Percentiles rank a stretch among this genome's conserved stretches.
Evolutionary conservation across 164 flowering plant species (phyloP).

Genomic region (Taxillus chinensis): DNA sequence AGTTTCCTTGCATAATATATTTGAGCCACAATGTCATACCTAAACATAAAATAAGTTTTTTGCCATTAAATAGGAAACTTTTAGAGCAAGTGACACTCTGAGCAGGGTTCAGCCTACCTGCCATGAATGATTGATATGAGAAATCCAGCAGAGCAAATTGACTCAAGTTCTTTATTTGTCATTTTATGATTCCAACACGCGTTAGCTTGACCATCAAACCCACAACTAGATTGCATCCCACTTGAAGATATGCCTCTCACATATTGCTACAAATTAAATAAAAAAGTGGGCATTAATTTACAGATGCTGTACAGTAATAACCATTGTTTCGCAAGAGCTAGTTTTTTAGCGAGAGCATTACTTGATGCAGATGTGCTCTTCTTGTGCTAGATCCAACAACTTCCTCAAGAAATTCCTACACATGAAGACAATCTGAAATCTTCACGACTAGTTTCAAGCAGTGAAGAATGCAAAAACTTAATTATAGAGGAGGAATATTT

Average conservation of each 20-base stretch:
- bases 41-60: slow-evolving; percentile 11
- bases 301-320: background rate
- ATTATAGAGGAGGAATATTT: no score
- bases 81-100: background rate
- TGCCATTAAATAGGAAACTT: background rate
- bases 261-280: slow-evolving; percentile 47
- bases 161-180: slow-evolving; percentile 54
- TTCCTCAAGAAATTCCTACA: slow-evolving; percentile 95
- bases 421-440: slow-evolving; percentile 7
- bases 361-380: slow-evolving; percentile 64
- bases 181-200: slow-evolving; percentile 94
- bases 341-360: slow-evolving; percentile 21
- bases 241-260: slow-evolving; percentile 70
- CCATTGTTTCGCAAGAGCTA: background rate
- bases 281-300: no score
- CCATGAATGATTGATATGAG: slow-evolving; percentile 92
- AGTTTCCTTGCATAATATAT: slow-evolving; percentile 64
- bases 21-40: slow-evolving; percentile 85
- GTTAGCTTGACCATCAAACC: slow-evolving; percentile 85
- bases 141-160: slow-evolving; percentile 57
- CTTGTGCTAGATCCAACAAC: slow-evolving; percentile 53
- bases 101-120: slow-evolving; percentile 32
- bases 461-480: background rate
- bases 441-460: background rate
- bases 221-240: slow-evolving; percentile 85